Evolutionary conservation across 2,329 filamentous ascomycete species (phyloP).

Genomic region (Phoma sp.): DNA sequence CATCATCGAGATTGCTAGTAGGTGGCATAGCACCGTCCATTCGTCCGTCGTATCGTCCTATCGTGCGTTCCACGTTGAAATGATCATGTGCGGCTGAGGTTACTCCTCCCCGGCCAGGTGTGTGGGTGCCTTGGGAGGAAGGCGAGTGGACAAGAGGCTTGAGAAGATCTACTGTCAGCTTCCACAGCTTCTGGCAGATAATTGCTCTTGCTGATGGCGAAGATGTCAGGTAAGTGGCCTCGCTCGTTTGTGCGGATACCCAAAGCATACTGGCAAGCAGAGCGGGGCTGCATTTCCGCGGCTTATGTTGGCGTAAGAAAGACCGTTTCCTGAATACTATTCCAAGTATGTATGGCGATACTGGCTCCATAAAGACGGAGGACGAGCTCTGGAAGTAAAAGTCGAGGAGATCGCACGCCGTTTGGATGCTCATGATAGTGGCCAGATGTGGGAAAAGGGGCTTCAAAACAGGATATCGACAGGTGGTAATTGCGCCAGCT

Average conservation of each 20-base stretch:
- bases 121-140: conserved; percentile 56
- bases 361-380: conserved; percentile 83
- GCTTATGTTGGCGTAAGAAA: conserved; percentile 81
- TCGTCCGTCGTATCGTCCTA: conserved; percentile 54
- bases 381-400: conserved; percentile 91
- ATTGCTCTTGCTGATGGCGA: conserved; percentile 80
- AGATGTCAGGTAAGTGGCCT: conserved; percentile 81
- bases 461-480: conserved; percentile 81
- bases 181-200: conserved; percentile 85
- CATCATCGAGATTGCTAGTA: conserved; percentile 80
- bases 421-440: conserved; percentile 75
- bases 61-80: conserved; percentile 73
- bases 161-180: conserved; percentile 81
- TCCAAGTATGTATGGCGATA: conserved; percentile 86
- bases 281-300: conserved; percentile 81
- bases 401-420: conserved; percentile 89
- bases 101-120: conserved; percentile 61
- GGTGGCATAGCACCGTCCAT: conserved; percentile 54
- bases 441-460: conserved; percentile 82
- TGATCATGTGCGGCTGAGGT: conserved; percentile 80
- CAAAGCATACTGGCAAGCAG: conserved; percentile 93
- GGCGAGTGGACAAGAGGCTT: conserved; percentile 86
- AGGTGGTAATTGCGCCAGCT: conserved; percentile 34
- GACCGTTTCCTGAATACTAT: conserved; percentile 89
- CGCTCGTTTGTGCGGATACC: conserved; percentile 90